phyloP scores from a whole-genome alignment of 1,139 yeast genomes.

The Hemisphaericaspora xylofermentans region DNA sequence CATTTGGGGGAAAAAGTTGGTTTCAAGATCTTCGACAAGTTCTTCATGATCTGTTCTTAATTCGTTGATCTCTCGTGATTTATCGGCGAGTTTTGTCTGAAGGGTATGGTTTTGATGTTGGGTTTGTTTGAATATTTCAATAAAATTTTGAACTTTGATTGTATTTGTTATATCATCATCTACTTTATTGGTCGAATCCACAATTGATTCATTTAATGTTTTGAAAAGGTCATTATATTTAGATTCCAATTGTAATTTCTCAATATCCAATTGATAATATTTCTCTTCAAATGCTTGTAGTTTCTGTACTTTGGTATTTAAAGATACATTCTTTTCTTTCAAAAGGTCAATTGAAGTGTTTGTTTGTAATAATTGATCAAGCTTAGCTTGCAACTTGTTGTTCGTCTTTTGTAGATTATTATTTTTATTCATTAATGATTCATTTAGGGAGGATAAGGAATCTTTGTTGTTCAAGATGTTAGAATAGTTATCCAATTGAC shows the following conservation, averaged over 20 bases:
- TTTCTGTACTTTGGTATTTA: conserved; percentile 35
- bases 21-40: conserved; percentile 10
- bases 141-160: conserved; percentile 26
- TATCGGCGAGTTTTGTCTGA: conserved; percentile 33
- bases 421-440: conserved; percentile 29
- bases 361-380: conserved; percentile 36
- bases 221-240: conserved; percentile 37
- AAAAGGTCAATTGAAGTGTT: conserved; percentile 41
- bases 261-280: conserved; percentile 51
- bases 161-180: conserved; percentile 16
- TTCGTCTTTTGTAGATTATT: conserved; percentile 32
- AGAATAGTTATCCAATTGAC: conserved; percentile 29
- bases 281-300: conserved; percentile 48
- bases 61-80: conserved; percentile 15
- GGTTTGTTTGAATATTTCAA: conserved; percentile 33
- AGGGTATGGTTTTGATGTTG: conserved; percentile 41
- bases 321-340: conserved; percentile 37
- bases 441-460: conserved; percentile 18
- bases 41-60: conserved; percentile 22
- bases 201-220: conserved; percentile 28
- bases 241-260: conserved; percentile 47
- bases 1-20: conserved; percentile 21
- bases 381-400: conserved; percentile 26
- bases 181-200: conserved; percentile 15
- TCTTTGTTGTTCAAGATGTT: conserved; percentile 12